Conservation (phyloP, 768 basidiomycete species). For the Suillus weaverae region DNA sequence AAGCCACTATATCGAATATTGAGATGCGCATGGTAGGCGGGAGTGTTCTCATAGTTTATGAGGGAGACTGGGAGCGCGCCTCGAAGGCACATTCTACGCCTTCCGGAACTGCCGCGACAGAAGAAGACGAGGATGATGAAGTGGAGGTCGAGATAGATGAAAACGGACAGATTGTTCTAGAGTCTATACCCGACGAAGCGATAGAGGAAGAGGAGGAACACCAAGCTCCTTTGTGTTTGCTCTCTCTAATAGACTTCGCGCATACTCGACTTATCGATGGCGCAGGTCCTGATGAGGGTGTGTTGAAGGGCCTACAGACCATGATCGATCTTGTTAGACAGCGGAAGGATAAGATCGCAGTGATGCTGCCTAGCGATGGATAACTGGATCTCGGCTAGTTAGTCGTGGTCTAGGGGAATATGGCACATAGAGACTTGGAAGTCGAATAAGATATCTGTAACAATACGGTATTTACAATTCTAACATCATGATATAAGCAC, state of each 20-base stretch:
- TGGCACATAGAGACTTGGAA: not conserved
- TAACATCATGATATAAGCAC: too few species aligned
- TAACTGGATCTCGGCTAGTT: not conserved
- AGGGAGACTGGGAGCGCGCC: constrained; percentile 52
- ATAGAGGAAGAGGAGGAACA: constrained; percentile 24
- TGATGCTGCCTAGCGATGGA: not conserved
- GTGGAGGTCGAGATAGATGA: constrained; percentile 38
- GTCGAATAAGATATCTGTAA: not conserved
- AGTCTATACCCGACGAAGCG: constrained; percentile 24
- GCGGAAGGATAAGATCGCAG: constrained; percentile 47
- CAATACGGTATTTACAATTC: too few species aligned
- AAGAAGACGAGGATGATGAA: constrained; percentile 39
- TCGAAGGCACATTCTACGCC: constrained; percentile 35
- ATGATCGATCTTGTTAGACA: constrained; percentile 59
- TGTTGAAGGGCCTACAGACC: constrained; percentile 73
- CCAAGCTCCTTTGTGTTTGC: constrained; percentile 40
- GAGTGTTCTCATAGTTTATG: constrained; percentile 82
- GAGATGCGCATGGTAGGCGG: constrained; percentile 82
- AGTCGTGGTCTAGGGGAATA: too few species aligned
- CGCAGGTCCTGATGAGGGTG: constrained; percentile 76
- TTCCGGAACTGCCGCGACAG: constrained; percentile 9
- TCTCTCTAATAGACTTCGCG: constrained; percentile 94
- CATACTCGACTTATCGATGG: constrained; percentile 73
- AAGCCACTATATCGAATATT: constrained; percentile 45
- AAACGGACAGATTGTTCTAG: constrained; percentile 20